Evolutionary conservation across 78 protist species (phyloP).

Genomic region (Corallochytrium limacisporum): DNA sequence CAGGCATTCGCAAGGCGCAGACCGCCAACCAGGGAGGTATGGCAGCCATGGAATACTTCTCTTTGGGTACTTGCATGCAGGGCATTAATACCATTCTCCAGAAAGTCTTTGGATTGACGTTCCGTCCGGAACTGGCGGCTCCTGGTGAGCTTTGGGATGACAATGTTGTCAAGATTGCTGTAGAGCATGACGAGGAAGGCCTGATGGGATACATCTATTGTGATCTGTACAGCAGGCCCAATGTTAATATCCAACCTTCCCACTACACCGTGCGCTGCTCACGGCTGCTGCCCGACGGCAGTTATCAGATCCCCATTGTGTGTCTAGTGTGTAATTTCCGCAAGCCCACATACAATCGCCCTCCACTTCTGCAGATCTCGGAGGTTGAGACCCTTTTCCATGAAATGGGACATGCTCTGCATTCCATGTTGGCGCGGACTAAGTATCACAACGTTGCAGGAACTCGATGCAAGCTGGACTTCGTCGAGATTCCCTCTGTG

Average conservation of each 20-base stretch:
- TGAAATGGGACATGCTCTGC: conserved; percentile 30
- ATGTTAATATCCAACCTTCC: not conserved
- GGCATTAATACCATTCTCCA: not conserved
- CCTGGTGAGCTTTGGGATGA: conserved; percentile 6
- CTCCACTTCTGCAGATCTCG: not conserved
- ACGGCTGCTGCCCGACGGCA: not conserved
- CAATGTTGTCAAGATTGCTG: not conserved
- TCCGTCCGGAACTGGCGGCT: not conserved
- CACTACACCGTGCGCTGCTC: conserved; percentile 4
- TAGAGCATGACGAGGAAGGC: not conserved
- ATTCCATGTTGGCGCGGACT: not conserved
- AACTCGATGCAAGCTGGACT: conserved; percentile 10
- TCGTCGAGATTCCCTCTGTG: conserved; percentile 18
- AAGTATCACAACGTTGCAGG: conserved; percentile 7
- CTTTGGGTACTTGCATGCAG: not conserved
- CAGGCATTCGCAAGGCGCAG: not conserved
- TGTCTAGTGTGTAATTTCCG: not conserved
- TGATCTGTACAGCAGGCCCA: not conserved
- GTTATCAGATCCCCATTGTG: not conserved
- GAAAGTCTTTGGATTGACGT: not conserved
- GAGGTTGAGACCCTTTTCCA: conserved; percentile 19
- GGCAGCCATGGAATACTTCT: not conserved
- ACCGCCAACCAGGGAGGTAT: not conserved
- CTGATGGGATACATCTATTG: not conserved
- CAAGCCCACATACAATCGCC: not conserved